phyloP scores from a whole-genome alignment of 148 eudicot species.

The Polygonum aviculare region DNA sequence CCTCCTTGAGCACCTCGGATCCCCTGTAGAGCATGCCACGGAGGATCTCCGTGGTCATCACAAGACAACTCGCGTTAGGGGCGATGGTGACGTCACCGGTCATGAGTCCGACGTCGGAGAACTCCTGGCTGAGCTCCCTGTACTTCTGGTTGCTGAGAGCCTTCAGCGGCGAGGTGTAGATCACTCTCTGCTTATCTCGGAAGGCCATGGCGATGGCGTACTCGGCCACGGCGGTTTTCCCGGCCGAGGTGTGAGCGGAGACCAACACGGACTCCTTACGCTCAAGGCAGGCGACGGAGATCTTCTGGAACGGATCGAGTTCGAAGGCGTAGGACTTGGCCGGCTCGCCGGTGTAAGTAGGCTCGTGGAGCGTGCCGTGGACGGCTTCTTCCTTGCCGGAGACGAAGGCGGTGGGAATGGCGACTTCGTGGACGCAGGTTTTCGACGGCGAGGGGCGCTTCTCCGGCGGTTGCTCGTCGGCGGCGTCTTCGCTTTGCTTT shows the following conservation, averaged over 20 bases:
- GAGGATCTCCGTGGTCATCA: conserved; percentile 96
- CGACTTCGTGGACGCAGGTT: conserved; percentile 92
- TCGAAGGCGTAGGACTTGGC: conserved; percentile 69
- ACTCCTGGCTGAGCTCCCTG: conserved; percentile 76
- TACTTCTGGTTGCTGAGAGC: conserved; percentile 93
- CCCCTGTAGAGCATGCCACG: conserved; percentile 95
- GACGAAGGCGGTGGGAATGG: conserved; percentile 53
- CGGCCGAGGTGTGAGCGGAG: conserved; percentile 93
- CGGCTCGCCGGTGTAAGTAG: conserved; percentile 40
- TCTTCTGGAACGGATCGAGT: conserved; percentile 79
- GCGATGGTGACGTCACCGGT: conserved; percentile 92
- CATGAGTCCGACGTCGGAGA: conserved; percentile 87
- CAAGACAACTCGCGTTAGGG: conserved; percentile 85
- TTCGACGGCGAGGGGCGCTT: conserved; percentile 13
- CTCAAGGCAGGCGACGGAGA: conserved; percentile 83
- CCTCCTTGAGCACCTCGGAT: conserved; percentile 84
- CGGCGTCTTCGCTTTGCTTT: not conserved
- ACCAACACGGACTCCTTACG: conserved; percentile 81
- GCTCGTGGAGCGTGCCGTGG: conserved; percentile 67
- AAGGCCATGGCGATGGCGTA: conserved; percentile 94
- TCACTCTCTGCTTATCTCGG: conserved; percentile 74
- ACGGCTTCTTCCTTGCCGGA: conserved; percentile 31
- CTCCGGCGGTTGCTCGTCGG: conserved; percentile 1
- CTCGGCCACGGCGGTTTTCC: conserved; percentile 94
- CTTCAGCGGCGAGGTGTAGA: conserved; percentile 86